Evolutionary conservation across 148 eudicot species (phyloP), one percentile per base, ranked within the genome.

Genomic region (Vaccinium corymbosum): DNA sequence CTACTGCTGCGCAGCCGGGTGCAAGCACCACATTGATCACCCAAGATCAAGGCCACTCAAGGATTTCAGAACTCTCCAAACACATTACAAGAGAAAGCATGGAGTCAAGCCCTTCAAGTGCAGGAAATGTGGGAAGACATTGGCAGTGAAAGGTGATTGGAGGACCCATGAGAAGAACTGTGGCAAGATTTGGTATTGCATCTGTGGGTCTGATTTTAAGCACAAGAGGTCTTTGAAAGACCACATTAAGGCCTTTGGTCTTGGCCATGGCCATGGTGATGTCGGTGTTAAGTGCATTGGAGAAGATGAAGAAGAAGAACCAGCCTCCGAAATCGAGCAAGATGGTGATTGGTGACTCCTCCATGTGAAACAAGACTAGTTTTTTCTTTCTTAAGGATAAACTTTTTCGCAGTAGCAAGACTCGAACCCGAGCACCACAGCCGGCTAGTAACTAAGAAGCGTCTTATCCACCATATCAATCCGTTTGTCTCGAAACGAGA

Each of bases 111-210:
- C 94, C 0, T 94, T 92, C 82, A 89, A 87, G 70, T 94, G 97
- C 85, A 88, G 97, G 84, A 94, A 92, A 86, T 94, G 97, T 83
- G 90, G 95, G 3, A 94, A 94, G 79, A 88, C 97, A 7, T 94
- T 91, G 59, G 97, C 97, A 1, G 97, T 94, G 7, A 89, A 93
- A 80, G 97, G 97, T 2, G 97, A 93, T 79, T 93, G 97, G 97
- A 88, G 97, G 57, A 93, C 97, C 12, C 97, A 93, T 78, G 97
- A 93, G 87, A 93, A 93, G 89, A 93, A 93, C 77, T 92, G 97
- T 87, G 97, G 97, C 56, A 94, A 90, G 87, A 86, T 94, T 59
- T 94, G 97, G 97, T 68, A 92, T 81, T 94, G 97, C 79, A 83
- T 85, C 77, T 94, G 97, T 85, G 95, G 97, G 3, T 94, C 97